phyloP scores from a whole-genome alignment of 495 filamentous ascomycete species.

The Viridothelium virens region DNA sequence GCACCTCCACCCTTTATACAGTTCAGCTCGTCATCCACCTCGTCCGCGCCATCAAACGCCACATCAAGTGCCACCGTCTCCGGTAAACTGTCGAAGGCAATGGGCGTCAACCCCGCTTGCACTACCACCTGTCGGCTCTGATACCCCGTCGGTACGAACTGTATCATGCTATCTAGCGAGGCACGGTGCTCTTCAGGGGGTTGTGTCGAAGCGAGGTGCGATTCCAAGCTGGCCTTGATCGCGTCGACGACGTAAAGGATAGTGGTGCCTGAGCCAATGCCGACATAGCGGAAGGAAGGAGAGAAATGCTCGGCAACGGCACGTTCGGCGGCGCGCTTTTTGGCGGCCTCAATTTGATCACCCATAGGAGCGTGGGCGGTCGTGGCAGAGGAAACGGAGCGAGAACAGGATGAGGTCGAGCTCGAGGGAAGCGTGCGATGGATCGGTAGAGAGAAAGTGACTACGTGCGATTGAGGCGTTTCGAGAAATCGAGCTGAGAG shows the following conservation, averaged over 20 bases:
- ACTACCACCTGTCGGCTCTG: constrained; percentile 80
- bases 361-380: not conserved
- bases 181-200: constrained; percentile 23
- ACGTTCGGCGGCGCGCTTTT: constrained; percentile 70
- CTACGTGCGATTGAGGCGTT: not conserved
- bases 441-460: not conserved
- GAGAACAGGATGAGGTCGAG: not conserved
- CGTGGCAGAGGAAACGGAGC: not conserved
- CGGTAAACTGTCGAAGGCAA: constrained; percentile 66
- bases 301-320: constrained; percentile 83
- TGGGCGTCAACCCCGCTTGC: constrained; percentile 62
- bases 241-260: constrained; percentile 94
- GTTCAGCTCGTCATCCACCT: constrained; percentile 91
- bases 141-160: constrained; percentile 84
- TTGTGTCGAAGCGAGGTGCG: not conserved
- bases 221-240: constrained; percentile 59
- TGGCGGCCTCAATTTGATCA: constrained; percentile 62
- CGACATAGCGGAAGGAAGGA: constrained; percentile 62
- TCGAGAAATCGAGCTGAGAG: not conserved
- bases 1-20: constrained; percentile 96
- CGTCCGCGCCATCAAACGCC: constrained; percentile 91
- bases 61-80: constrained; percentile 60
- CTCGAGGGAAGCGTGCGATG: not conserved
- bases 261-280: constrained; percentile 89
- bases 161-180: constrained; percentile 25